Evolutionary conservation across 345 rosid species (phyloP).

Genomic region (Citrus medica): DNA sequence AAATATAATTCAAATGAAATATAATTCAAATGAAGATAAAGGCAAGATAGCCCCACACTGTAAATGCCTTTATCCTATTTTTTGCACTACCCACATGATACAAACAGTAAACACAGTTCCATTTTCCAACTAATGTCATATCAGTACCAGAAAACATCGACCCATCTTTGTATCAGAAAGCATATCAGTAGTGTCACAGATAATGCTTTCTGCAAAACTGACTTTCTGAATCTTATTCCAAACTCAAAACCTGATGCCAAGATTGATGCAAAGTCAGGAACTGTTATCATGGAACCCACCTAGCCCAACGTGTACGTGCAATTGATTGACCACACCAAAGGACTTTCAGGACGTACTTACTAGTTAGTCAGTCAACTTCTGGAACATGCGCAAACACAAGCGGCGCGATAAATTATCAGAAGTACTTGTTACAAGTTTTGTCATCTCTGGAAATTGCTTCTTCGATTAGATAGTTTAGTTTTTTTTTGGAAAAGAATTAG

Average conservation of each 20-base stretch:
- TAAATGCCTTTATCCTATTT: background rate
- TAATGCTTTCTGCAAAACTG: background rate
- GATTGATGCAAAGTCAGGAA: too few relatives aligned
- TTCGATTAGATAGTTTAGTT: too few relatives aligned
- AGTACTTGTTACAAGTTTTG: background rate
- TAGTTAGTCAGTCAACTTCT: constrained; percentile 78
- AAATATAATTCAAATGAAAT: background rate
- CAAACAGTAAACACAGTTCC: background rate
- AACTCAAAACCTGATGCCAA: too few relatives aligned
- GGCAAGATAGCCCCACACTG: background rate
- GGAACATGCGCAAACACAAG: constrained; percentile 70
- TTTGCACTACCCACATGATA: background rate
- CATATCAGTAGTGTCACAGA: background rate
- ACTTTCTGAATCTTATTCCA: background rate
- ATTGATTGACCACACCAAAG: constrained; percentile 66
- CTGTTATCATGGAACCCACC: too few relatives aligned
- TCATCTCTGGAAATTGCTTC: too few relatives aligned
- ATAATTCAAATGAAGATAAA: background rate
- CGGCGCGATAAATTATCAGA: constrained; percentile 50
- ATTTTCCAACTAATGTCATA: background rate
- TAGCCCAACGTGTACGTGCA: too few relatives aligned
- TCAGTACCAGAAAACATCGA: too few relatives aligned
- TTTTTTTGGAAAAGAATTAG: too few relatives aligned
- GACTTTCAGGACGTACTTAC: constrained; percentile 80
- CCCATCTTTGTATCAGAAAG: too few relatives aligned